These are phyloP conservation scores for Cystobasidium ongulense DNA, from an alignment of 768 basidiomycete species.

Conservation along the genomic window DNA sequence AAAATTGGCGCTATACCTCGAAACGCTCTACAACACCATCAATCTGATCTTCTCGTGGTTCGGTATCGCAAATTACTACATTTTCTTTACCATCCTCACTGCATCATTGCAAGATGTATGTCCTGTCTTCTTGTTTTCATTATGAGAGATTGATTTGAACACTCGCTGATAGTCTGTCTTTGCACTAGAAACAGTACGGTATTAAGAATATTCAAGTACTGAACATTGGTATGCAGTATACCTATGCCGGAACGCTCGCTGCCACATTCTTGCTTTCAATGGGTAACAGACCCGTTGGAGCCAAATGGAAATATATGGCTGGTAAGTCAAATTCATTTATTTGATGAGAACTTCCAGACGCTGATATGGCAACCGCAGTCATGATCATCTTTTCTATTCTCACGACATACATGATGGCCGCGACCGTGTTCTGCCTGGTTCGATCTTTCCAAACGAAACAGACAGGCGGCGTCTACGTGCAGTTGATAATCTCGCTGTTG, in stretches of 20 bases:
- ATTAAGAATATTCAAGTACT: slow-evolving; percentile 37
- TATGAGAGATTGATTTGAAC: too few relatives aligned
- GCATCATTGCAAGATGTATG: slow-evolving; percentile 65
- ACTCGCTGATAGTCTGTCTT: slow-evolving; percentile 1
- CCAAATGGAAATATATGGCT: slow-evolving; percentile 78
- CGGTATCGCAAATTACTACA: slow-evolving; percentile 82
- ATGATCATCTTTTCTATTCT: slow-evolving; percentile 59
- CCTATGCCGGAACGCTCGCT: slow-evolving; percentile 74
- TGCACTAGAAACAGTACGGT: slow-evolving; percentile 20
- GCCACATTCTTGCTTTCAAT: slow-evolving; percentile 87
- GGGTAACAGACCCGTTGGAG: slow-evolving; percentile 68
- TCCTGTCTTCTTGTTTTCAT: too few relatives aligned
- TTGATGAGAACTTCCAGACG: not conserved
- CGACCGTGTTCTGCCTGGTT: slow-evolving; percentile 71
- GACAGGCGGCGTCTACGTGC: slow-evolving; percentile 57
- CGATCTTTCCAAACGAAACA: slow-evolving; percentile 58
- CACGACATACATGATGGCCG: slow-evolving; percentile 74
- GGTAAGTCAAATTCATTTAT: too few relatives aligned
- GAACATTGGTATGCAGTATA: slow-evolving; percentile 52
- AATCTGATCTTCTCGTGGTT: slow-evolving; percentile 92
- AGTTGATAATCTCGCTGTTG: slow-evolving; percentile 69
- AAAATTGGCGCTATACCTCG: slow-evolving; percentile 64
- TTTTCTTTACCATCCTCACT: slow-evolving; percentile 57
- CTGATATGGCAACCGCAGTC: not conserved
- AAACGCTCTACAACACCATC: slow-evolving; percentile 77